phyloP scores from a whole-genome alignment of 148 eudicot species.

The Nepenthes mirabilis region DNA sequence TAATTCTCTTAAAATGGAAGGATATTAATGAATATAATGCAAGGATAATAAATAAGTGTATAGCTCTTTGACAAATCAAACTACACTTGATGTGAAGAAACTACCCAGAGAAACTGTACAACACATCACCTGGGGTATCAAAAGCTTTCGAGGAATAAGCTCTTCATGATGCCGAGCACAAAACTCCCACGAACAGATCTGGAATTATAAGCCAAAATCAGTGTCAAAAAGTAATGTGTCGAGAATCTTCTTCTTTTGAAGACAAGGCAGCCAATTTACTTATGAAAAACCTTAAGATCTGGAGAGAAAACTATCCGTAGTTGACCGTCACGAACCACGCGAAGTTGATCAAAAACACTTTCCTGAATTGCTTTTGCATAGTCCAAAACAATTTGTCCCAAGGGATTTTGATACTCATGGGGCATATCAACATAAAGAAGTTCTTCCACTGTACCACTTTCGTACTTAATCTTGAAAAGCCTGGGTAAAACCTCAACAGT shows the following conservation, averaged over 20 bases:
- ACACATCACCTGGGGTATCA: conserved; percentile 74
- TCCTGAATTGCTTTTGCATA: conserved; percentile 95
- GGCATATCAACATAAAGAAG: conserved; percentile 96
- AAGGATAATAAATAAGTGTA: not conserved
- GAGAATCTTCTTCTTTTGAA: not conserved
- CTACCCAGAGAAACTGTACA: not conserved
- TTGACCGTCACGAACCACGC: conserved; percentile 98
- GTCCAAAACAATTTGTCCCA: conserved; percentile 91
- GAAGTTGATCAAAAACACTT: conserved; percentile 91
- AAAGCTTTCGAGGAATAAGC: conserved; percentile 77
- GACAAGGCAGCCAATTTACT: not conserved
- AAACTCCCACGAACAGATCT: conserved; percentile 99
- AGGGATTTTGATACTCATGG: conserved; percentile 63
- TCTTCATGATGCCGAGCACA: conserved; percentile 97
- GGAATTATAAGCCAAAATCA: conserved; percentile 1
- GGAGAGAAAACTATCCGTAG: conserved; percentile 86
- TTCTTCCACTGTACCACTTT: conserved; percentile 96
- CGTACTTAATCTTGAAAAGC: conserved; percentile 90
- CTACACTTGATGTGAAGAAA: not conserved
- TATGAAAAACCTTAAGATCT: conserved; percentile 64
- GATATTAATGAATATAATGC: no score
- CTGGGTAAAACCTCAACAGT: conserved; percentile 93
- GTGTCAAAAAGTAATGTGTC: not conserved
- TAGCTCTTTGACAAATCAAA: not conserved
- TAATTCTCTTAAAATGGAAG: no score